Base-by-base conservation (phyloP, 306 rosid genomes). In the Herpetospermum pedunculosum region DNA sequence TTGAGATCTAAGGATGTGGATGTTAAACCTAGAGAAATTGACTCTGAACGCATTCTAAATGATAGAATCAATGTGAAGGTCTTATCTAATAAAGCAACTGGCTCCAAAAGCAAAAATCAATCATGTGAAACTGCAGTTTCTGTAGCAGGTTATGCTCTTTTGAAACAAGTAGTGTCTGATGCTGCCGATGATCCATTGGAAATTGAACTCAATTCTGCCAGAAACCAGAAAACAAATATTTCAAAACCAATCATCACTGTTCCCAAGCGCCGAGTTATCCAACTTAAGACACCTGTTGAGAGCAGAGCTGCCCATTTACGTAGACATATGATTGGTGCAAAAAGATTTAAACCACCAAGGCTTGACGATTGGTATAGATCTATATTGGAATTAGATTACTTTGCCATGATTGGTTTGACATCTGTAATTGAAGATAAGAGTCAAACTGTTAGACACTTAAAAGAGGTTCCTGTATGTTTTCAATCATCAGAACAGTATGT, bases 361-460 rank as follows among this genome's bases (percentile, higher is more conserved):
- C 88, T 94, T 72, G 93, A 91, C 82, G 90, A 85, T 72, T 94
- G 98, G 98, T 94, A 85, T 79, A 87, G 87, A 80, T 85, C 96
- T 79, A 94, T 94, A 77, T 86, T 94, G 76, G 96, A 87, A 73
- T 78, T 89, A 76, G 92, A 94, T 84, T 94, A 87, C 79, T 94
- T 89, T 81, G 81, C 84, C 34, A 75, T 83, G 48, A 88, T 88
- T 8, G 96, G 96, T 40, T 86, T 85, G 84, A 63, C 88, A 65
- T 79, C 97, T 21, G 67, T 84, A 47, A 84, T 82, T 82, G 85
- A 86, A 82, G 91, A 85, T 84, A 89, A 83, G 67, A 84, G 55
- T 16, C 81, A 15, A 52, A 74, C 73, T 76, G 79, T 43, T 75
- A 80, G 79, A 75, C 88, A 89, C 54, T 83, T 94, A 44, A 91